Base-by-base conservation (phyloP, 257 asterid species). In the Plectranthus barbatus region DNA sequence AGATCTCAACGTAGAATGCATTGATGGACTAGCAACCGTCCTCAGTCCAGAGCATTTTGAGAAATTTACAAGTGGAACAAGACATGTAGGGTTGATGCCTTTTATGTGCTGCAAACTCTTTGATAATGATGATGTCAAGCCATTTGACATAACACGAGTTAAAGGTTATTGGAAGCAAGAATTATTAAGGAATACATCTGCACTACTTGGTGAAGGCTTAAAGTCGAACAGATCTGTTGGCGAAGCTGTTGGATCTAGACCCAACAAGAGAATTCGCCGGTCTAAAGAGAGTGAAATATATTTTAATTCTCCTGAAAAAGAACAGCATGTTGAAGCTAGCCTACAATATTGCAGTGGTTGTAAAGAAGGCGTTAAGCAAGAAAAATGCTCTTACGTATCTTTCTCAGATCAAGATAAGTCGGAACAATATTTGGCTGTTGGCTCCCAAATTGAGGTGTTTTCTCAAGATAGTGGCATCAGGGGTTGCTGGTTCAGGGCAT, bases 401-500 rank as follows among this genome's bases (percentile, higher is more conserved):
- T 26, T 26, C 31, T 26, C 31, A 26, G 31, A 5, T 26, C 31
- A 5, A 26, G 31, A 26, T 26, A 67, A 56, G 64, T 19, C 59
- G 47, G 20, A 11, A 18, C 80, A 49, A 33, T 19, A 48, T 69
- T 68, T 87, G 55, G 55, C 68, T 12, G 41, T 86, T 70, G 96
- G 98, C 42, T 80, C 94, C 6, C 72, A 74, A 67, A 80, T 91
- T 63, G 98, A 91, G 79, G 84, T 91, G 56, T 86, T 91, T 3
- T 87, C 88, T 51, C 86, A 85, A 70, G 96, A 88, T 74, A 88
- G 98, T 74, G 96, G 96, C 48, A 74, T 91, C 60, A 78, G 91
- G 57, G 98, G 98, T 3, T 91, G 91, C 82, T 91, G 98, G 98
- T 91, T 86, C 49, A 75, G 94, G 82, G 96, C 86, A 62, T 33